These are phyloP conservation scores for Hirsutella thompsonii DNA, from an alignment of 2,329 filamentous ascomycete genomes.

Conservation along the genomic window DNA sequence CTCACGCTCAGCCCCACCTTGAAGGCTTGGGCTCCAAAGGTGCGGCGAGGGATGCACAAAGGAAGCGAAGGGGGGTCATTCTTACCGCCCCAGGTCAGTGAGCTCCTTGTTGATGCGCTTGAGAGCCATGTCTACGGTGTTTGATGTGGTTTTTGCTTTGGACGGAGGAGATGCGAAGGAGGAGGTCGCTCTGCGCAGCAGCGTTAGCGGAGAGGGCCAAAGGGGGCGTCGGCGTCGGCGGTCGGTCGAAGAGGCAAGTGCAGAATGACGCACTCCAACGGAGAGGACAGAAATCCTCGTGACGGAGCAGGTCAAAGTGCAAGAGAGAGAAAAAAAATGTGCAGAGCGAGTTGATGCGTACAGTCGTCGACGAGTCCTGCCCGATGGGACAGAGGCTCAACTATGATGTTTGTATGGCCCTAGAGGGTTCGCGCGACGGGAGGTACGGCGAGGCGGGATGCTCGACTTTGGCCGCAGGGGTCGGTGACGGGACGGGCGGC, in stretches of 20 bases:
- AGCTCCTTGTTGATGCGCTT: conserved; percentile 95
- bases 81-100: conserved; percentile 78
- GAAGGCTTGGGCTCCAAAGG: conserved; percentile 15
- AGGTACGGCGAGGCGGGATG: not conserved
- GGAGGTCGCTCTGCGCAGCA: conserved; percentile 14
- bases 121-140: conserved; percentile 56
- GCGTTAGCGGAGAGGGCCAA: conserved; percentile 12
- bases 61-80: conserved; percentile 8
- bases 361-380: not conserved
- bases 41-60: conserved; percentile 8
- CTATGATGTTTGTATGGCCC: too few relatives aligned
- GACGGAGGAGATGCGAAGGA: too few relatives aligned
- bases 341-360: not conserved
- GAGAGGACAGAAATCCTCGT: conserved; percentile 7
- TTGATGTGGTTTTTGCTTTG: conserved; percentile 13
- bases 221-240: not conserved
- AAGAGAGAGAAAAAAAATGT: too few relatives aligned
- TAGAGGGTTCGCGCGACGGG: not conserved
- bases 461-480: not conserved
- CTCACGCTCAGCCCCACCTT: conserved; percentile 24
- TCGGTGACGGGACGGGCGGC: not conserved
- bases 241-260: conserved; percentile 1
- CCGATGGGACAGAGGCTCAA: too few relatives aligned
- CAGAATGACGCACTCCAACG: conserved; percentile 14
- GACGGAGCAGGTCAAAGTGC: too few relatives aligned